These are phyloP conservation scores for Davidsoniella virescens DNA, from an alignment of 2,329 filamentous ascomycete species.

Conservation along the genomic window DNA sequence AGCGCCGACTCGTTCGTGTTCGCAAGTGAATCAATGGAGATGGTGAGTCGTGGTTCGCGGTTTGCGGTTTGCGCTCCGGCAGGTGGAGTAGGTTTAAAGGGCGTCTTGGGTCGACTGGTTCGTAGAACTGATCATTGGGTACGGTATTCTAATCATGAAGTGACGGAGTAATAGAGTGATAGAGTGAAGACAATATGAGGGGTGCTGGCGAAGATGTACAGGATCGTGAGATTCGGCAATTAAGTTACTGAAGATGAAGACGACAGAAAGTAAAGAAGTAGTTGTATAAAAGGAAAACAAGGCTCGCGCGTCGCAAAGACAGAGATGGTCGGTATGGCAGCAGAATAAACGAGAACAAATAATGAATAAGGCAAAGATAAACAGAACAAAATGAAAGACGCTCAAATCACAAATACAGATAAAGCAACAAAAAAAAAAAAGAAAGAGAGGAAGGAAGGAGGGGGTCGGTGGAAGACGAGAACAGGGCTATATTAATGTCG, in stretches of 20 bases:
- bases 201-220: neutral
- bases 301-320: neutral
- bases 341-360: neutral
- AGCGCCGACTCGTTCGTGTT: too few species aligned
- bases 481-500: conserved; percentile 5
- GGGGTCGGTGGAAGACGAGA: neutral
- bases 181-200: neutral
- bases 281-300: neutral
- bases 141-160: conserved; percentile 5
- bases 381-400: conserved; percentile 1
- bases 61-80: conserved; percentile 44
- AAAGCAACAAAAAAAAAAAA: neutral
- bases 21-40: neutral
- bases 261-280: neutral
- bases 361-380: neutral
- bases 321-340: neutral
- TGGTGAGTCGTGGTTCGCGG: conserved; percentile 25
- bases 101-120: conserved; percentile 41
- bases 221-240: neutral
- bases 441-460: neutral
- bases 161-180: conserved; percentile 18
- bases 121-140: conserved; percentile 36
- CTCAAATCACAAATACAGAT: too few species aligned
- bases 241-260: neutral
- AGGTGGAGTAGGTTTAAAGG: conserved; percentile 42